These are phyloP conservation scores for Tetratostichococcus sp. DNA, from an alignment of 139 green algal species.

Conservation along the genomic window DNA sequence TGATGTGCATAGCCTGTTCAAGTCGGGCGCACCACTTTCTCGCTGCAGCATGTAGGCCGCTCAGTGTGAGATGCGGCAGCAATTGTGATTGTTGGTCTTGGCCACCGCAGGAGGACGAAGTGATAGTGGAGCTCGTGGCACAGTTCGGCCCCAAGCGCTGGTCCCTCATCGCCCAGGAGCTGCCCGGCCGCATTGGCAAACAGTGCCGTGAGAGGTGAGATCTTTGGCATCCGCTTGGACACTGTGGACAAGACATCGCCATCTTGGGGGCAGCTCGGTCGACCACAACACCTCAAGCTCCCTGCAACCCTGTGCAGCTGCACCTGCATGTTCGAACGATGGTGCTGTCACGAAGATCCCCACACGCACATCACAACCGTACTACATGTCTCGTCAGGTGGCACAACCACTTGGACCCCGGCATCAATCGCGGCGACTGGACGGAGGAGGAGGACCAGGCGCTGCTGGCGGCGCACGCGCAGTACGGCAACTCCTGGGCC, in stretches of 20 bases:
- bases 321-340: no score
- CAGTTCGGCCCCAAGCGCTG: constrained; percentile 53
- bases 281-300: no score
- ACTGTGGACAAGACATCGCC: no score
- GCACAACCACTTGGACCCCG: constrained; percentile 73
- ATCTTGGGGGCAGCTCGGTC: no score
- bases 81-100: no score
- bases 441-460: constrained; percentile 41
- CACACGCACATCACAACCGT: neutral
- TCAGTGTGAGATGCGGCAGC: no score
- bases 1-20: no score
- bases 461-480: constrained; percentile 33
- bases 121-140: constrained; percentile 45
- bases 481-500: constrained; percentile 70
- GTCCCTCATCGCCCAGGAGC: constrained; percentile 47
- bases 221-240: neutral
- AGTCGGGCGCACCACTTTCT: no score
- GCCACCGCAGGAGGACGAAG: constrained; percentile 6
- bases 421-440: constrained; percentile 48
- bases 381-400: constrained; percentile 36
- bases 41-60: no score
- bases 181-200: constrained; percentile 66
- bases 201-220: constrained; percentile 48
- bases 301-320: no score
- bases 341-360: no score